Conservation (phyloP, 441 rosid species). For the Corymbia citriodora region DNA sequence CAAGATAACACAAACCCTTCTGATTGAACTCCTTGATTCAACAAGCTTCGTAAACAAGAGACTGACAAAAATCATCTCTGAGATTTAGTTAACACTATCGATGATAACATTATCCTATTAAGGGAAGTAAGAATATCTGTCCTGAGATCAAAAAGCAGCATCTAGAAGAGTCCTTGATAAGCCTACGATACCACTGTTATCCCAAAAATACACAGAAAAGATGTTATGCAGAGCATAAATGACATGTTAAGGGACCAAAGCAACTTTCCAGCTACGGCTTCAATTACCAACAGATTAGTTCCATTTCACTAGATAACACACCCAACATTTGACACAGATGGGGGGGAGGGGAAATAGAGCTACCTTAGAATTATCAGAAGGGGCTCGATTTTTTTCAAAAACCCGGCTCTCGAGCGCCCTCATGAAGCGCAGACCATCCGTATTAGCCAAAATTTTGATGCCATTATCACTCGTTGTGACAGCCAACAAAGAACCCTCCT, state of each 20-base stretch:
- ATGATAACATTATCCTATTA: not conserved
- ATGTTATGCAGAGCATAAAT: not conserved
- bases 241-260: not conserved
- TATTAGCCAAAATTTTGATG: conserved; percentile 58
- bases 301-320: not conserved
- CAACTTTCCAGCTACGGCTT: not conserved
- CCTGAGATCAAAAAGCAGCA: not conserved
- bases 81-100: not conserved
- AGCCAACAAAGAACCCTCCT: conserved; percentile 75
- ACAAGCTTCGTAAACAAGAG: not conserved
- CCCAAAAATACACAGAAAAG: not conserved
- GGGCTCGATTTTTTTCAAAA: conserved; percentile 32
- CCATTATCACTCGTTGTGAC: conserved; percentile 60
- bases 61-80: not conserved
- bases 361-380: conserved; percentile 51
- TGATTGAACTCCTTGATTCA: not conserved
- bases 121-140: not conserved
- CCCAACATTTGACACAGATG: not conserved
- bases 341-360: not conserved
- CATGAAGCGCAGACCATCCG: conserved; percentile 46
- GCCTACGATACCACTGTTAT: not conserved
- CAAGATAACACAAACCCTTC: not conserved
- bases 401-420: conserved; percentile 49
- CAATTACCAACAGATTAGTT: not conserved
- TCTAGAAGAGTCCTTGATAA: not conserved